Base-by-base conservation (phyloP, 345 rosid genomes). In the Eucalyptus fibrosa region DNA sequence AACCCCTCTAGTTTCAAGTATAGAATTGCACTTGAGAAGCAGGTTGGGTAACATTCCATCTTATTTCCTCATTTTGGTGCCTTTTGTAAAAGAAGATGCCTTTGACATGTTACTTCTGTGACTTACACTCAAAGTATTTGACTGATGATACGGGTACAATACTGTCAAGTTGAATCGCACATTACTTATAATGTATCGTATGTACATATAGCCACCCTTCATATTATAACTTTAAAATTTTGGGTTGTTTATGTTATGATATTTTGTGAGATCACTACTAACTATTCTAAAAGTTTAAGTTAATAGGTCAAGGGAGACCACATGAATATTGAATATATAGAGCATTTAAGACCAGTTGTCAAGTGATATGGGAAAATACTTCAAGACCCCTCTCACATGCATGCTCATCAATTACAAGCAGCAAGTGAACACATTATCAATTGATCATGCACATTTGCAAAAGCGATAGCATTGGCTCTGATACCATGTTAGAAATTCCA, bases 1-100 rank as follows among this genome's bases (percentile, higher is more conserved):
- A 93, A 90, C 42, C 97, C 98, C 77, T 92, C 98, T 89, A 93
- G 93, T 94, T 96, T 95, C 94, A 96, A 94, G 91, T 97, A 97
- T 92, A 96, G 93, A 94, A 88, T 89, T 93, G 96, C 95, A 26
- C 98, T 98, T 90, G 96, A 96, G 92, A 97, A 95, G 89, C 99
- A 97, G 97, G 99, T 97, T 89, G 50, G 82, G 89, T n/a, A 40
- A 55, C 87, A 55, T 86, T 51, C 86, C 24, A 56, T 55, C 59
- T 53, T 85, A 18, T 56, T 18, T 77, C 85, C 85, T 40, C 85
- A 40, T 51, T 86, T 34, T 19, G 62, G 45, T 30, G 62, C 30
- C 47, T 77, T 77, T 77, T 77, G 47, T 40, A 21, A 21, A 72
- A 77, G 28, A 77, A 40, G 47, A 44, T 77, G 8, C 45, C 83